Base-by-base conservation (phyloP, 73 alveolate genomes). In the Uronychia setigera region DNA sequence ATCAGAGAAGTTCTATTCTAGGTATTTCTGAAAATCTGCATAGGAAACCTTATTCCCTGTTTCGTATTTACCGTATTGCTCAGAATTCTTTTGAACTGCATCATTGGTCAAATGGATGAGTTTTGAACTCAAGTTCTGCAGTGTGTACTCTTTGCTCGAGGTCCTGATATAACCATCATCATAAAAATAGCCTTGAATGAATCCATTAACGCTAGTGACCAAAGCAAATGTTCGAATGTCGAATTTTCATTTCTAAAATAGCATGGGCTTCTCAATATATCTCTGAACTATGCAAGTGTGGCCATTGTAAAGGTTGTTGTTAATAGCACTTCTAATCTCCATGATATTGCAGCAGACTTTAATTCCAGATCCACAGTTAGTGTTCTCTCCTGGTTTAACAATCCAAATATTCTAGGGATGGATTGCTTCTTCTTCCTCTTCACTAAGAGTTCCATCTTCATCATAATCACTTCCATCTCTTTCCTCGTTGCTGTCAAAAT, bases 81-180 rank as follows among this genome's bases (percentile, higher is more conserved):
- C 98, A 35, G 98, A 95, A 85, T 95, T 93, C 95, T 95, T 97
- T 77, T 95, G 94, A 30, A 96, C 87, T n/a, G 99, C 99, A 13
- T 94, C 99, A 78, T 97, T 94, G 27, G 99, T 97, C 81, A 97
- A 84, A 89, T 97, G 99, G 87, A 97, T 93, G 79, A 94, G 31
- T 74, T 29, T 29, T 9, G 32, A 27, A 26, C 31, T 11, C 5
- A 30, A 13, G 27, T 74, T 30, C 26, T 5, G 9, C 31, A 74
- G 46, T 5, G 80, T 11, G 34, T 11, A 74, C 32, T 27, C 46
- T 26, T 74, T 27, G 34, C 80, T 29, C 32, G 80, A 74, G 34
- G 80, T 74, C 80, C 80, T 74, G 80, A 74, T 27, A 27, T 74
- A 74, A 27, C 80, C 80, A 5, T 74, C 80, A 5, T 30, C 34